Base-by-base conservation (phyloP, 2,329 filamentous ascomycete species). In the Ceratocystis ficicola region DNA sequence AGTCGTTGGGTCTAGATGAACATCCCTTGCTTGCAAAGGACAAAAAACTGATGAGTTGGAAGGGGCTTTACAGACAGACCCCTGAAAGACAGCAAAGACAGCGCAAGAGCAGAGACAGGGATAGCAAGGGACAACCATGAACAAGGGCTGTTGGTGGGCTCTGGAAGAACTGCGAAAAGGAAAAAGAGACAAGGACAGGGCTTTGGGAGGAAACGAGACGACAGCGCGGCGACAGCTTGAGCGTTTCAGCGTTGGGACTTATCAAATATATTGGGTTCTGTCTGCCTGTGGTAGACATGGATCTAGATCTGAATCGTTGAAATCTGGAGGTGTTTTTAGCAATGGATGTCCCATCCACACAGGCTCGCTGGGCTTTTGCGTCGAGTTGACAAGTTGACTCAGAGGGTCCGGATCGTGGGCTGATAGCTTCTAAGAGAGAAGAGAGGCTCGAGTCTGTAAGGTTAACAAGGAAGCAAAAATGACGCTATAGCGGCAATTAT, bases 401-500 rank as follows among this genome's bases (percentile, higher is more conserved):
- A 12, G 10, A 41, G 36, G 3, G 36, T 15, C 36, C 10, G 12
- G 15, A 41, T 41, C 4, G 36, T 12, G 12, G 10, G 1, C 36
- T 2, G 5, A 41, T 15, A 41, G 36, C 3, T 41, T 41, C 10
- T 41, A 41, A 41, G 36, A 41, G 12, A 41, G 36, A 41, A 41
- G 36, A 41, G 36, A 41, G 36, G 36, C 36, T 41, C 36, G 36
- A 41, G 36, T 15, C 10, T 3, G 3, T 15, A 41, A 41, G 36
- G 48, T 12, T 10, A 22, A 10, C 48, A 52, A 52, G 22, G 20
- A 25, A 48, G 20, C n/a, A 48, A 22, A 22, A 10, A 62, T 44
- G 60, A 46, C 60, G 60, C 44, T 62, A 41, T 25, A 44, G 36
- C 12, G 17, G 36, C 7, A 46, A 62, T 62, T 62, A 62, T 62